A percentile compares a stretch with the other conserved stretches of the same genome.
phyloP scores from a whole-genome alignment of 2,329 filamentous ascomycete species.

The Beauveria rudraprayagi region DNA sequence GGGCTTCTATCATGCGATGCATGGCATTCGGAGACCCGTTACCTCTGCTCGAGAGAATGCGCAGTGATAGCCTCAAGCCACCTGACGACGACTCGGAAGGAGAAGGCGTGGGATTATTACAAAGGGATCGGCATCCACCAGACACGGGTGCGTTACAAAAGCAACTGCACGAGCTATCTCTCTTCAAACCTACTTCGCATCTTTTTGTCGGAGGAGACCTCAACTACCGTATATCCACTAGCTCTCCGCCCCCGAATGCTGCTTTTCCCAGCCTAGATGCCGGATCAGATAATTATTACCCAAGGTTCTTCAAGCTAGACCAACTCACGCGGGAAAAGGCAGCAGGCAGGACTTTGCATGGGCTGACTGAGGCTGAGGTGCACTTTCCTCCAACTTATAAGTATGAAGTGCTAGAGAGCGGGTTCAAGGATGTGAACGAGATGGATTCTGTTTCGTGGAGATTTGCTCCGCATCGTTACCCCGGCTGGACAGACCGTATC shows the following conservation, averaged over 20 bases:
- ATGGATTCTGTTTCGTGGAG: constrained; percentile 46
- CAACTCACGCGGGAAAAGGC: constrained; percentile 68
- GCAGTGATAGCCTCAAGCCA: constrained; percentile 7
- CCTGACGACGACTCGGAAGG: constrained; percentile 11
- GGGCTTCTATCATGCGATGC: constrained; percentile 72
- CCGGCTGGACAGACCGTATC: constrained; percentile 89
- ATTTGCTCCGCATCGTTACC: constrained; percentile 78
- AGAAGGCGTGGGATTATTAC: constrained; percentile 8
- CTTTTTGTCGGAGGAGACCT: constrained; percentile 86
- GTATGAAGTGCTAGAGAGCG: constrained; percentile 45
- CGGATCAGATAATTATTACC: constrained; percentile 53
- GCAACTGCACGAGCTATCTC: constrained; percentile 47
- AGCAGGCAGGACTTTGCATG: constrained; percentile 66
- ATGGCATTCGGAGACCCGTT: constrained; percentile 63
- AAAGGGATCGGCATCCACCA: constrained; percentile 15
- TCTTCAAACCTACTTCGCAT: constrained; percentile 69
- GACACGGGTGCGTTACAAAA: constrained; percentile 26
- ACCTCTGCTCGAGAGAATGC: constrained; percentile 24
- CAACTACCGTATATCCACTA: constrained; percentile 81
- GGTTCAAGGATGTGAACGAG: constrained; percentile 23
- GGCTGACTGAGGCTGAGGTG: constrained; percentile 66
- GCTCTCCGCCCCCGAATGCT: constrained; percentile 52
- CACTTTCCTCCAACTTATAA: constrained; percentile 92
- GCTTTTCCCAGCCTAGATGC: constrained; percentile 53
- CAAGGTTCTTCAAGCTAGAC: constrained; percentile 61